A percentile compares a stretch with the other conserved stretches of the same genome.
phyloP scores from a whole-genome alignment of 768 basidiomycete species.

The Suillus americanus region DNA sequence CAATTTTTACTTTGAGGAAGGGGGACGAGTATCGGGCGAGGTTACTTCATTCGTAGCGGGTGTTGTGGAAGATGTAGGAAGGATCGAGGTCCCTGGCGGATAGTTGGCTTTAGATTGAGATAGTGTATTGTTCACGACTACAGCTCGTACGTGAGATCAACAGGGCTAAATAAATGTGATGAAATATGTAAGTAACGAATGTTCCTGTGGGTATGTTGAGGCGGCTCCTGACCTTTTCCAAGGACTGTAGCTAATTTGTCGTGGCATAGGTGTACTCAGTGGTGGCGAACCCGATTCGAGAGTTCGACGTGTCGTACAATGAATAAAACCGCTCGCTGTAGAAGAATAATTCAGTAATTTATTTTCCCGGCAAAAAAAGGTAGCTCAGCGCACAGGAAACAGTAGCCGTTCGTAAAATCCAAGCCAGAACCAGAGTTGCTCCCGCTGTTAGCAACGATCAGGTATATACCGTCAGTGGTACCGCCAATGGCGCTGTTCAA shows the following conservation, averaged over 20 bases:
- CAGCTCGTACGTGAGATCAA: not conserved
- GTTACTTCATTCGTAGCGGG: too few relatives aligned
- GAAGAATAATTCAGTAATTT: not conserved
- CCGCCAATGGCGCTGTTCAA: slow-evolving; percentile 20
- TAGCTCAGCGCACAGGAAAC: not conserved
- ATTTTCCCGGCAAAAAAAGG: slow-evolving; percentile 6
- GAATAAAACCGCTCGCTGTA: slow-evolving; percentile 34
- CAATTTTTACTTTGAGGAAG: too few relatives aligned
- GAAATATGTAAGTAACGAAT: not conserved
- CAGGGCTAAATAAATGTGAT: not conserved
- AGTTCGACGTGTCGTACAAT: slow-evolving; percentile 33
- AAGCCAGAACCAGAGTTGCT: slow-evolving; percentile 26
- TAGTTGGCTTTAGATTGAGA: not conserved
- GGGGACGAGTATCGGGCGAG: too few relatives aligned
- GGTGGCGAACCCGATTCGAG: slow-evolving; percentile 33
- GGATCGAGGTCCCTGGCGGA: too few relatives aligned
- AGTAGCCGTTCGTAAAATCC: slow-evolving; percentile 8
- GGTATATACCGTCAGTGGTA: slow-evolving; percentile 12
- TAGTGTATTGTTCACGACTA: not conserved
- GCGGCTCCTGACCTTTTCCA: not conserved
- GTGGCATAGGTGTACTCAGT: slow-evolving; percentile 27
- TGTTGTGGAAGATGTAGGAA: too few relatives aligned
- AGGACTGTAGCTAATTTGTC: not conserved
- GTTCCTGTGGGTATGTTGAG: not conserved
- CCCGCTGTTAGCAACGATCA: slow-evolving; percentile 12